Percentiles rank a stretch among this genome's conserved stretches.
phyloP scores from a whole-genome alignment of 2,329 filamentous ascomycete species.

The Onygena corvina region DNA sequence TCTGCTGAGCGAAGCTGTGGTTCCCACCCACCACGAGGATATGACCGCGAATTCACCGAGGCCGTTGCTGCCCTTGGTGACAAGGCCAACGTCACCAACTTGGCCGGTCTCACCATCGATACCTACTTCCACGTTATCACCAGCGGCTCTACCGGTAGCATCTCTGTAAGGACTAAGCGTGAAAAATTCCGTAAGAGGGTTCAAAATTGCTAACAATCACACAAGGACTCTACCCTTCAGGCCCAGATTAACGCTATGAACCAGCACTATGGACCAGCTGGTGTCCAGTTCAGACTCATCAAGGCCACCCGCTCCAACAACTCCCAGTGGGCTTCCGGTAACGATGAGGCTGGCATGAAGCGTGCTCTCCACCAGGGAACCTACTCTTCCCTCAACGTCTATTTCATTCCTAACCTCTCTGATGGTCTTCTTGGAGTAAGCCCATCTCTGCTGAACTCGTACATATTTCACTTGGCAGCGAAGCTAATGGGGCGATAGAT shows the following conservation, averaged over 20 bases:
- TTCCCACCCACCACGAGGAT: slow-evolving; percentile 4
- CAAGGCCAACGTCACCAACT: not conserved
- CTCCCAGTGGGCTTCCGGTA: slow-evolving; percentile 13
- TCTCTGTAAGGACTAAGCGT: slow-evolving; percentile 21
- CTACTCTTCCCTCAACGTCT: slow-evolving; percentile 22
- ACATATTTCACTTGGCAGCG: not conserved
- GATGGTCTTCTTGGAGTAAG: slow-evolving; percentile 8
- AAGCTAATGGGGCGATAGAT: slow-evolving; percentile 2
- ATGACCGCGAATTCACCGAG: slow-evolving; percentile 6
- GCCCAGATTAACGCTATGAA: slow-evolving; percentile 16
- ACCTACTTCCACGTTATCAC: slow-evolving; percentile 38
- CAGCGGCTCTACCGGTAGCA: slow-evolving; percentile 24
- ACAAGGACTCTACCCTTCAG: slow-evolving; percentile 11
- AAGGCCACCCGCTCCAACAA: slow-evolving; percentile 13
- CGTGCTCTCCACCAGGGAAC: slow-evolving; percentile 18
- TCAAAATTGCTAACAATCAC: not conserved
- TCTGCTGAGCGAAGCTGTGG: slow-evolving; percentile 10
- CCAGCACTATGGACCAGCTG: slow-evolving; percentile 12
- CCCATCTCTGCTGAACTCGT: not conserved
- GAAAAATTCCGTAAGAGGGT: not conserved
- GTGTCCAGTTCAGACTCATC: slow-evolving; percentile 13
- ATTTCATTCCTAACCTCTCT: slow-evolving; percentile 16
- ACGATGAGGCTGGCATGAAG: slow-evolving; percentile 14
- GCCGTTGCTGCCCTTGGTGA: not conserved
- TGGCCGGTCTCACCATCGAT: slow-evolving; percentile 26